Evolutionary conservation across 768 basidiomycete species (phyloP).

Genomic region (Hypholoma fasciculare): DNA sequence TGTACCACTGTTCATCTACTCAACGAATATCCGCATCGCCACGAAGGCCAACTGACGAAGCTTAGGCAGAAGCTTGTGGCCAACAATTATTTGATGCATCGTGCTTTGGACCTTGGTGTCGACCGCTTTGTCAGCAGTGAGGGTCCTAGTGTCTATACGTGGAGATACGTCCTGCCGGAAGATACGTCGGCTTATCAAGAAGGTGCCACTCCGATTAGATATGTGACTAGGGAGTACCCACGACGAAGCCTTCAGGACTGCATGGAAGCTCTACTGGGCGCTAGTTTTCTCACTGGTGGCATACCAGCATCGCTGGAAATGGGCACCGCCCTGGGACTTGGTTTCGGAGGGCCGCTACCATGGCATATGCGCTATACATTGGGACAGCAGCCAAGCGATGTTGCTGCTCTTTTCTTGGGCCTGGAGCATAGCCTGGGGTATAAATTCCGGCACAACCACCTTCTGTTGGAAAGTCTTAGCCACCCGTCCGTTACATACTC

Average conservation of each 20-base stretch:
- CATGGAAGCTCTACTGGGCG: slow-evolving; percentile 85
- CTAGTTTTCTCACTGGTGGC: slow-evolving; percentile 72
- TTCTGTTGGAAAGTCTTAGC: slow-evolving; percentile 79
- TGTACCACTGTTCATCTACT: slow-evolving; percentile 75
- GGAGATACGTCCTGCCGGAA: slow-evolving; percentile 53
- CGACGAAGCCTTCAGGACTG: slow-evolving; percentile 82
- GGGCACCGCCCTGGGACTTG: slow-evolving; percentile 66
- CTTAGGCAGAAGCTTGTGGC: slow-evolving; percentile 66
- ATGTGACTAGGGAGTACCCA: slow-evolving; percentile 50
- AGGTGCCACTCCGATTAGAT: slow-evolving; percentile 22
- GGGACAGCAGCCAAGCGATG: slow-evolving; percentile 27
- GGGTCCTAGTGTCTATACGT: slow-evolving; percentile 47
- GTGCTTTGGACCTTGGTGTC: slow-evolving; percentile 64
- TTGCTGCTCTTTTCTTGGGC: slow-evolving; percentile 47
- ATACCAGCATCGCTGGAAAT: slow-evolving; percentile 64
- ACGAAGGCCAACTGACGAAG: slow-evolving; percentile 80
- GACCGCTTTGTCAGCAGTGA: slow-evolving; percentile 68
- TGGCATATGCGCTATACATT: slow-evolving; percentile 64
- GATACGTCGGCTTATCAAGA: slow-evolving; percentile 24
- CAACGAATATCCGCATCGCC: slow-evolving; percentile 72
- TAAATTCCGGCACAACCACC: slow-evolving; percentile 57
- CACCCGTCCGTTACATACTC: slow-evolving; percentile 72
- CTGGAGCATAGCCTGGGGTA: slow-evolving; percentile 73
- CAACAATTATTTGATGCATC: slow-evolving; percentile 68
- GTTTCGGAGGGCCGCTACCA: slow-evolving; percentile 68